phyloP scores from a whole-genome alignment of 805 yeast species.

The Sugiyamaella qingdaonensis region DNA sequence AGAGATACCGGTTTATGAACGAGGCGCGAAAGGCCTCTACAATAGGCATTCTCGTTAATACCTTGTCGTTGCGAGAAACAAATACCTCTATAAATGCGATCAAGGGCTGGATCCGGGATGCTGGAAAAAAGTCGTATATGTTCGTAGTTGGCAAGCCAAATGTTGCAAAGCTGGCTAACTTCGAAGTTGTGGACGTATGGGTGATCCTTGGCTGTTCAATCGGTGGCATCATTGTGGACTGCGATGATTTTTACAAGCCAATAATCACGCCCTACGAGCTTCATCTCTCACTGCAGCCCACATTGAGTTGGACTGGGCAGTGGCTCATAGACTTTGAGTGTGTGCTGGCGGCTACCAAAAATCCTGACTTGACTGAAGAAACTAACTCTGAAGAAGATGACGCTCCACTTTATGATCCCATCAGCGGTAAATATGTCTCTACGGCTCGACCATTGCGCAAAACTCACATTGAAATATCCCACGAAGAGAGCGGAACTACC shows the following conservation, averaged over 20 bases:
- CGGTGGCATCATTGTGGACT: slow-evolving; percentile 84
- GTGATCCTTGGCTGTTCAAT: slow-evolving; percentile 92
- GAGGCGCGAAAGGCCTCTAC: slow-evolving; percentile 89
- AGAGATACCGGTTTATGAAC: slow-evolving; percentile 81
- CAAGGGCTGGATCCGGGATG: slow-evolving; percentile 55
- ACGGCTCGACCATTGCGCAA: slow-evolving; percentile 69
- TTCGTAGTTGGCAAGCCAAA: slow-evolving; percentile 98
- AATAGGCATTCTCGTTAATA: slow-evolving; percentile 84
- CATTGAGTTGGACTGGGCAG: slow-evolving; percentile 84
- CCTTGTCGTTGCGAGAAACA: slow-evolving; percentile 76
- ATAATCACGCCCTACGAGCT: slow-evolving; percentile 92
- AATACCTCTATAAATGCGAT: slow-evolving; percentile 60
- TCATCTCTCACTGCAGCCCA: slow-evolving; percentile 69
- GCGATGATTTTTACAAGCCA: slow-evolving; percentile 75
- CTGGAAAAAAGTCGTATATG: slow-evolving; percentile 87
- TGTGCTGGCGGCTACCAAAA: slow-evolving; percentile 37
- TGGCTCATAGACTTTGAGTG: slow-evolving; percentile 83
- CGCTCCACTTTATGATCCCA: slow-evolving; percentile 83
- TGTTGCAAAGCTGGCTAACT: slow-evolving; percentile 93
- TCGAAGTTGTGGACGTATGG: slow-evolving; percentile 93
- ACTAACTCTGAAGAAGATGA: slow-evolving; percentile 40
- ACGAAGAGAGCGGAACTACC: slow-evolving; percentile 26
- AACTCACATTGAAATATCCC: slow-evolving; percentile 60
- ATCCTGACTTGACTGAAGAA: slow-evolving; percentile 18
- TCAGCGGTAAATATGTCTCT: slow-evolving; percentile 70